Percentiles rank a stretch among this genome's conserved stretches.
These are phyloP conservation scores for Miscanthus lutarioriparius DNA, from an alignment of 176 grass and related monocot genomes.

Conservation along the genomic window DNA sequence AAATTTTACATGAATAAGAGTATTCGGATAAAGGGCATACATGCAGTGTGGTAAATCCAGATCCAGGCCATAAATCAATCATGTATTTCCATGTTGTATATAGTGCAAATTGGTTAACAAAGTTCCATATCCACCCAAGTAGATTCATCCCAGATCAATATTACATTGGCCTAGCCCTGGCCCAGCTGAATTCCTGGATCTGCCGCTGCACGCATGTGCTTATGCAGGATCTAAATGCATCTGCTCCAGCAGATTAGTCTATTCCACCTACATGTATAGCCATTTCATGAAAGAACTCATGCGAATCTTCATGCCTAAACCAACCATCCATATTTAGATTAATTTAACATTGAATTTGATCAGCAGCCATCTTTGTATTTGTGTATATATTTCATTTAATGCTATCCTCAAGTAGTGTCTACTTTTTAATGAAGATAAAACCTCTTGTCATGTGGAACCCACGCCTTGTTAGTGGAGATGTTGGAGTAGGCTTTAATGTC, in stretches of 20 bases:
- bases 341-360: background rate
- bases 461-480: slow-evolving; percentile 87
- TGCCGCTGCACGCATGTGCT: no score
- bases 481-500: slow-evolving; percentile 97
- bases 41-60: background rate
- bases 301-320: background rate
- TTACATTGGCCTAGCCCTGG: background rate
- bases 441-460: slow-evolving; percentile 99
- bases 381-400: background rate
- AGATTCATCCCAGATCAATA: background rate
- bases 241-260: slow-evolving; percentile 10
- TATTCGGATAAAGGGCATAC: background rate
- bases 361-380: slow-evolving; percentile 12
- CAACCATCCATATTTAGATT: background rate
- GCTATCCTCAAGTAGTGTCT: slow-evolving; percentile 37
- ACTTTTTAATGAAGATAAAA: slow-evolving; percentile 70
- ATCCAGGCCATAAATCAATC: background rate
- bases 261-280: background rate
- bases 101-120: background rate
- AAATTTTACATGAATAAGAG: background rate
- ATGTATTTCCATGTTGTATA: background rate
- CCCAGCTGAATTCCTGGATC: no score
- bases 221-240: background rate
- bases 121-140: background rate
- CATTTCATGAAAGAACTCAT: background rate